Evolutionary conservation across 2,329 filamentous ascomycete species (phyloP).

Genomic region (Cercospora zeina): DNA sequence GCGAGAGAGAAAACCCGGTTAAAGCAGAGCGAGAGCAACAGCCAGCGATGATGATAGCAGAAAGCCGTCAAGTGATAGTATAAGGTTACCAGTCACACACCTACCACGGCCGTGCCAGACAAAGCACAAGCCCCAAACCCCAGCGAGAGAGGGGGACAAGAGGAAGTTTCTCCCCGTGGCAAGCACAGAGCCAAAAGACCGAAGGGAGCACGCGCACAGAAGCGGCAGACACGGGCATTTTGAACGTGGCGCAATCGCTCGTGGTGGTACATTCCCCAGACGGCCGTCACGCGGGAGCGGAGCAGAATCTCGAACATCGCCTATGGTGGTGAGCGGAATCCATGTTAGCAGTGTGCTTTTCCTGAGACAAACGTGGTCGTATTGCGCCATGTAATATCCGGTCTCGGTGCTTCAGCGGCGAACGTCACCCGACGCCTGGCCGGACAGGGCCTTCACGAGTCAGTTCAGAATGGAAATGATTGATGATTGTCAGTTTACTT

Average conservation of each 20-base stretch:
- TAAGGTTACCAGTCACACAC: background rate
- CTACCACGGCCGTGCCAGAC: background rate
- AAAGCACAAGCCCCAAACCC: background rate
- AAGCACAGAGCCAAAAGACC: background rate
- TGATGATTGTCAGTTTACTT: background rate
- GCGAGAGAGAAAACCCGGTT: background rate
- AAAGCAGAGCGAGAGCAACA: background rate
- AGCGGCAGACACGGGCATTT: constrained; percentile 1
- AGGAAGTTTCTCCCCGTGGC: background rate
- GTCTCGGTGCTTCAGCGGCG: background rate
- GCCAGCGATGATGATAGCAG: background rate
- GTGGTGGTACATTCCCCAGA: background rate
- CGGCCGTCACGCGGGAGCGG: background rate
- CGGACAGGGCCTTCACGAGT: background rate
- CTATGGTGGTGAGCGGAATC: background rate
- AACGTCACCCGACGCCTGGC: background rate
- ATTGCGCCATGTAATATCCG: background rate
- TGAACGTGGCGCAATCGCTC: background rate
- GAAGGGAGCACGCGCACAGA: background rate
- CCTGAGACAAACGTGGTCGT: background rate
- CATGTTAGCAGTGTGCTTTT: background rate
- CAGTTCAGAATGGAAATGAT: background rate
- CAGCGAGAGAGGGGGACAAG: background rate
- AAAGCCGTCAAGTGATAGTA: background rate
- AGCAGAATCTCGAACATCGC: background rate